Conservation (phyloP, 2,329 filamentous ascomycete genomes). For the Sporothrix variecibatus region DNA sequence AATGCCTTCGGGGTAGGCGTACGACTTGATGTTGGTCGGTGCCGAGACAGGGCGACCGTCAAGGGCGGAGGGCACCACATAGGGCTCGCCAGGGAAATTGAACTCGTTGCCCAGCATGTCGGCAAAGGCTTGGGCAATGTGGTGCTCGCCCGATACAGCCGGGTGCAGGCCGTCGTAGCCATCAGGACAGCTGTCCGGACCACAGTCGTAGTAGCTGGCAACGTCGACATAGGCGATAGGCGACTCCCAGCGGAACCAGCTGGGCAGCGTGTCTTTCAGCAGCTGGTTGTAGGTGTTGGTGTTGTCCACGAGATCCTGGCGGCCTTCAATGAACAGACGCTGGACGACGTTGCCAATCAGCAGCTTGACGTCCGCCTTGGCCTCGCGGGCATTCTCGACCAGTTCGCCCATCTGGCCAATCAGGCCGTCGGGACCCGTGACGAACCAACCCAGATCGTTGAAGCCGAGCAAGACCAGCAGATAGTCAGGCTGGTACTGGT, state of each 20-base stretch:
- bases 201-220: conserved; percentile 31
- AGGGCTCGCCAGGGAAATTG: conserved; percentile 21
- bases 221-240: conserved; percentile 38
- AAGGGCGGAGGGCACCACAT: not conserved
- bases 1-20: not conserved
- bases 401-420: conserved; percentile 31
- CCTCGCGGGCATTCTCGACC: conserved; percentile 34
- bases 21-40: not conserved
- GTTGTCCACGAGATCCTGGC: conserved; percentile 27
- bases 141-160: conserved; percentile 44
- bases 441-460: conserved; percentile 35
- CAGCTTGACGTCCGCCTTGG: conserved; percentile 31
- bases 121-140: conserved; percentile 46
- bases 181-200: conserved; percentile 21
- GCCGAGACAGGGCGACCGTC: not conserved
- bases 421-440: conserved; percentile 27
- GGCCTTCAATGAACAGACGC: conserved; percentile 29
- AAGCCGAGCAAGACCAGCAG: conserved; percentile 31
- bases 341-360: conserved; percentile 32
- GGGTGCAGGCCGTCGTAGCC: conserved; percentile 43
- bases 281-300: conserved; percentile 31
- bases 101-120: conserved; percentile 36
- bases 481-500: not conserved
- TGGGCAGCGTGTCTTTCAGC: conserved; percentile 28
- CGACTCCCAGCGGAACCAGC: conserved; percentile 33